These are phyloP conservation scores for Ophiocytium majus DNA, from an alignment of 352 stramenopile genomes.

Conservation along the genomic window DNA sequence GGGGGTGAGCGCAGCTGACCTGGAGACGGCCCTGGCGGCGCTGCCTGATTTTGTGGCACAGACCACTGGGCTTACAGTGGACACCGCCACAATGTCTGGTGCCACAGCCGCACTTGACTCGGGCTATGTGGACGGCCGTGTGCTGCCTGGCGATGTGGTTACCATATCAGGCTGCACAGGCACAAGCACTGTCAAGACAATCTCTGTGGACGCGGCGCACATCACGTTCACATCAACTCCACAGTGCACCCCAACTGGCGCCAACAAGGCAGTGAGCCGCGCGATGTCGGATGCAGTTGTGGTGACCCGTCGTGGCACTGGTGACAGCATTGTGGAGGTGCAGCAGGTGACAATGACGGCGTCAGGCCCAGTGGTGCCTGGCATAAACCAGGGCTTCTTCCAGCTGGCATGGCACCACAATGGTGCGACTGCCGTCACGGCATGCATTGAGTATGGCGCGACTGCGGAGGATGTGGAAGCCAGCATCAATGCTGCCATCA, in stretches of 20 bases:
- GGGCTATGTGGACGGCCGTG: slow-evolving; percentile 49
- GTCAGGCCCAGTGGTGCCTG: slow-evolving; percentile 52
- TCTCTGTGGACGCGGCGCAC: slow-evolving; percentile 45
- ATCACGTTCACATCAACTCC: slow-evolving; percentile 50
- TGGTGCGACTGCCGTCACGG: slow-evolving; percentile 53
- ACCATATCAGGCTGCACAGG: slow-evolving; percentile 28
- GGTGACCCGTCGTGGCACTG: slow-evolving; percentile 53
- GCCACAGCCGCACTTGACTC: neutral
- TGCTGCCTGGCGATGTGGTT: slow-evolving; percentile 51
- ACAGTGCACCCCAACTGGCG: slow-evolving; percentile 12
- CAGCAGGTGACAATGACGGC: slow-evolving; percentile 42
- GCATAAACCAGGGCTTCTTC: slow-evolving; percentile 62
- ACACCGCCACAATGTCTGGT: slow-evolving; percentile 40
- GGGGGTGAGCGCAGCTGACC: slow-evolving; percentile 63
- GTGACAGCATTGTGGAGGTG: slow-evolving; percentile 52
- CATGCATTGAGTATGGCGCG: slow-evolving; percentile 71
- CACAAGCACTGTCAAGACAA: slow-evolving; percentile 32
- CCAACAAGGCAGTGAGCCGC: slow-evolving; percentile 18
- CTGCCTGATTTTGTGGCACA: slow-evolving; percentile 54
- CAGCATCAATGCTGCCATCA: slow-evolving; percentile 67
- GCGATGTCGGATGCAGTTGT: slow-evolving; percentile 35
- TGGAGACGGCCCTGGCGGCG: slow-evolving; percentile 68
- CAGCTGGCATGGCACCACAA: slow-evolving; percentile 60
- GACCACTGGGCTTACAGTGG: slow-evolving; percentile 31
- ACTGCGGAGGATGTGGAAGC: slow-evolving; percentile 69